Base-by-base conservation (phyloP, 164 flowering plant genomes). In the Macadamia integrifolia region DNA sequence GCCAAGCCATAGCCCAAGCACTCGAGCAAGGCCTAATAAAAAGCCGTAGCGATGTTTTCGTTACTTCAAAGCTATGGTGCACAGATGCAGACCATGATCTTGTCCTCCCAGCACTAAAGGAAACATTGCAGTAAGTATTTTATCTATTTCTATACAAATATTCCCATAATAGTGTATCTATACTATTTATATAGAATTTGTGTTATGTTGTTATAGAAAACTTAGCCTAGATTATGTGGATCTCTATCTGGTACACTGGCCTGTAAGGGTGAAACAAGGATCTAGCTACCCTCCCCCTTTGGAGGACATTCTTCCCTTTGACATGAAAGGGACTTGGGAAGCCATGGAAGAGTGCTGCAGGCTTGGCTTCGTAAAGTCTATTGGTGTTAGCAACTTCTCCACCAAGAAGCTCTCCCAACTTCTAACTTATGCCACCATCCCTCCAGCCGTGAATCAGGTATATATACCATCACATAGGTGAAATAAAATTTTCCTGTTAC, bases 31-130 rank as follows among this genome's bases (percentile, higher is more conserved):
- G 82, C 8, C 69, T 80, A 12, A 66, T 83, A 66, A 67, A 75
- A 49, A 64, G 69, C 6, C 69, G 84, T 0, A 69, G 66, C 0
- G 81, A 80, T 31, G 43, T 83, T 13, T 83, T 83, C 70, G 69
- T 83, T 63, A 83, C 86, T 1, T 69, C 86, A 32, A 83, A 83
- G 69, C 57, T 83, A n/a, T 76, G 82, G 81, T 66, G 75, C 66
- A 29, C 30, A 30, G 66, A 76, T 30, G 66, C 71, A 4, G 66
- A 83, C 35, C 75, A 35, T 5, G 68, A 72, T 40, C 82, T 60
- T 6, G 80, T 80, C 23, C 72, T 79, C 6, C 80, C 82, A 0
- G 80, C 81, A 9, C 70, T 83, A 44, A 66, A 66, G 30, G 62
- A 62, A 3, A 61, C 75, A 3, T 79, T 83, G 28, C 14, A 50